phyloP scores from a whole-genome alignment of 805 yeast genomes.

The Soucietia sequanensis region DNA sequence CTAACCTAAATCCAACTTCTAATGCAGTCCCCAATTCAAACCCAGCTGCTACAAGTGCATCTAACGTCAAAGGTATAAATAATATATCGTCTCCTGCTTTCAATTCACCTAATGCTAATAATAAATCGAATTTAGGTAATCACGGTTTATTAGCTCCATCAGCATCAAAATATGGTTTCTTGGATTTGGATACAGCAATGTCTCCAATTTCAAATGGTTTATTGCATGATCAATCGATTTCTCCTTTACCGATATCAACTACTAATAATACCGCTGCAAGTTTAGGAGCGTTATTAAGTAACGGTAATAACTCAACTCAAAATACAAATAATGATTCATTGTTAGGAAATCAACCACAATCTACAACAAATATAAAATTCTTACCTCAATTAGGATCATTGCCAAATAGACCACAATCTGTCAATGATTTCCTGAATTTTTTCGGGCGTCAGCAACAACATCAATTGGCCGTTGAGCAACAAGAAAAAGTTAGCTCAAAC shows the following conservation, averaged over 20 bases:
- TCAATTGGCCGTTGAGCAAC: conserved; percentile 8
- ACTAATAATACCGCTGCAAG: too few species aligned
- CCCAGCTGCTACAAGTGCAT: background rate
- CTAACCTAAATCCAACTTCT: too few species aligned
- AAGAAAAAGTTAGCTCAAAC: conserved; percentile 17
- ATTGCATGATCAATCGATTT: conserved; percentile 18
- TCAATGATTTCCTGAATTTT: conserved; percentile 34
- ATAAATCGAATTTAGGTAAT: background rate
- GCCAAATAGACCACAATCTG: conserved; percentile 44
- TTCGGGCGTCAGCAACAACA: conserved; percentile 16
- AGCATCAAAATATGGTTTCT: conserved; percentile 10
- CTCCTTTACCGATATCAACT: conserved; percentile 15
- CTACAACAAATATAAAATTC: conserved; percentile 15
- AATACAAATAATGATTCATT: too few species aligned
- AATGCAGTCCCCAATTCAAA: too few species aligned
- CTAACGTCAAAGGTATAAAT: background rate
- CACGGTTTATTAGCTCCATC: conserved; percentile 14
- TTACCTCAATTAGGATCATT: conserved; percentile 27
- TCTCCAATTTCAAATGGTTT: conserved; percentile 3
- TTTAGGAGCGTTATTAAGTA: too few species aligned
- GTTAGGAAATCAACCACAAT: too few species aligned
- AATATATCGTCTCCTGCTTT: background rate
- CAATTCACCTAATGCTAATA: background rate
- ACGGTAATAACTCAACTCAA: too few species aligned
- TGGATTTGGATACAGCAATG: background rate